Evolutionary conservation across 1,284 basidiomycete species (phyloP).

Genomic region (Fomitopsis betulina): DNA sequence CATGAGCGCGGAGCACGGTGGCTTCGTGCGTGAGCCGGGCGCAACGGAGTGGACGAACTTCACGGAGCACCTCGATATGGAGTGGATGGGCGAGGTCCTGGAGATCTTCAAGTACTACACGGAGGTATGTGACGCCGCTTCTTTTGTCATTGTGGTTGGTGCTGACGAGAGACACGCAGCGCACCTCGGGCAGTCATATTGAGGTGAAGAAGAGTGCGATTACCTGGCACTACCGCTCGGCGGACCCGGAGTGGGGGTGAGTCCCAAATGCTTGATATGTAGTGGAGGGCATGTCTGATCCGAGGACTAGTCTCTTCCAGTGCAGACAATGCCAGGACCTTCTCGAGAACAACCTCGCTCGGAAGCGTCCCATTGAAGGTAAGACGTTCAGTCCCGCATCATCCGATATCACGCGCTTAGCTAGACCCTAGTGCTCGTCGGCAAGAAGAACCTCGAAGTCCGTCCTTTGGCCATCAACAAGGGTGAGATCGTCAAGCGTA

Average conservation of each 20-base stretch:
- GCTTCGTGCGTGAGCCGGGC: constrained; percentile 81
- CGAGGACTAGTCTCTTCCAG: constrained; percentile 72
- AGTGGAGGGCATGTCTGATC: constrained; percentile 8
- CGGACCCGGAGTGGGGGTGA: constrained; percentile 94
- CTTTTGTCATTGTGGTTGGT: not conserved
- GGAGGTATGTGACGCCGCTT: constrained; percentile 48
- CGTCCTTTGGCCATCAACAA: constrained; percentile 95
- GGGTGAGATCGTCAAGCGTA: constrained; percentile 95
- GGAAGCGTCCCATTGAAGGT: constrained; percentile 88
- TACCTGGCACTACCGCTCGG: constrained; percentile 96
- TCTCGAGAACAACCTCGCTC: constrained; percentile 87
- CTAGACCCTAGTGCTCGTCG: constrained; percentile 66
- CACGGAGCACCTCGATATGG: constrained; percentile 92
- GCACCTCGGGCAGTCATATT: constrained; percentile 93
- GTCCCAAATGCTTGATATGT: constrained; percentile 24
- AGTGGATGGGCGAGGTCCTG: constrained; percentile 94
- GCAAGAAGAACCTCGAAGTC: constrained; percentile 98
- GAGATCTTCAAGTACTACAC: constrained; percentile 97
- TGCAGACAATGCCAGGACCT: constrained; percentile 96
- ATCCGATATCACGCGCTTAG: constrained; percentile 14
- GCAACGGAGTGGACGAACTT: constrained; percentile 78
- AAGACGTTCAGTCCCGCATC: constrained; percentile 16
- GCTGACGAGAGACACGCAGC: constrained; percentile 27
- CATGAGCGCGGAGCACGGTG: constrained; percentile 95
- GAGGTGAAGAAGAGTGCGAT: constrained; percentile 97